phyloP scores from a whole-genome alignment of 441 rosid species.

The Breynia disticha region DNA sequence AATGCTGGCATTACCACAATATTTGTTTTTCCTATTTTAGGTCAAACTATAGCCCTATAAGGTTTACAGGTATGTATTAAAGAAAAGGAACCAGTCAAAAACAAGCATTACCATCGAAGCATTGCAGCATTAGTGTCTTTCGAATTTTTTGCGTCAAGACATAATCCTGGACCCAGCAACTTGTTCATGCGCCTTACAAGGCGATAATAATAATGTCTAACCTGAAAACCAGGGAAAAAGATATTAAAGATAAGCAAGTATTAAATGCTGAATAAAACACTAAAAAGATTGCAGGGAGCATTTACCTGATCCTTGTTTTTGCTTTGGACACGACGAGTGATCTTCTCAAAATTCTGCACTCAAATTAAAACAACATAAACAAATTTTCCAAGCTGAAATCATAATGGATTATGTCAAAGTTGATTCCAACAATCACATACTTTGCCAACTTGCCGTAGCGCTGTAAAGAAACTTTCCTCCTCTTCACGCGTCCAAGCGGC shows the following conservation, averaged over 20 bases:
- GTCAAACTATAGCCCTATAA: not conserved
- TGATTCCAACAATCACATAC: slow-evolving; percentile 23
- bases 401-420: slow-evolving; percentile 6
- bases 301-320: slow-evolving; percentile 98
- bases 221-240: slow-evolving; percentile 39
- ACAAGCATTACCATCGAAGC: slow-evolving; percentile 77
- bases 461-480: slow-evolving; percentile 95
- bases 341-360: slow-evolving; percentile 93
- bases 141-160: slow-evolving; percentile 92
- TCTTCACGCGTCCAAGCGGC: slow-evolving; percentile 99
- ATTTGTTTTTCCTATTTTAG: not conserved
- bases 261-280: slow-evolving; percentile 6
- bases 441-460: slow-evolving; percentile 98
- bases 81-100: slow-evolving; percentile 2
- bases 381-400: slow-evolving; percentile 4
- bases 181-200: slow-evolving; percentile 98
- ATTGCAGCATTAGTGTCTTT: slow-evolving; percentile 98
- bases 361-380: slow-evolving; percentile 13
- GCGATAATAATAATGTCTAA: slow-evolving; percentile 94
- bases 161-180: slow-evolving; percentile 77
- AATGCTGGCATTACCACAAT: not conserved
- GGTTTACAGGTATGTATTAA: slow-evolving; percentile 1
- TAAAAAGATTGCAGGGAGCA: slow-evolving; percentile 10
- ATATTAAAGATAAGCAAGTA: slow-evolving; percentile 9
- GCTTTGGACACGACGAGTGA: slow-evolving; percentile 88